Evolutionary conservation across 345 rosid genomes (phyloP), one percentile per base, ranked within the genome.

Genomic region (Tarenaya hassleriana): DNA sequence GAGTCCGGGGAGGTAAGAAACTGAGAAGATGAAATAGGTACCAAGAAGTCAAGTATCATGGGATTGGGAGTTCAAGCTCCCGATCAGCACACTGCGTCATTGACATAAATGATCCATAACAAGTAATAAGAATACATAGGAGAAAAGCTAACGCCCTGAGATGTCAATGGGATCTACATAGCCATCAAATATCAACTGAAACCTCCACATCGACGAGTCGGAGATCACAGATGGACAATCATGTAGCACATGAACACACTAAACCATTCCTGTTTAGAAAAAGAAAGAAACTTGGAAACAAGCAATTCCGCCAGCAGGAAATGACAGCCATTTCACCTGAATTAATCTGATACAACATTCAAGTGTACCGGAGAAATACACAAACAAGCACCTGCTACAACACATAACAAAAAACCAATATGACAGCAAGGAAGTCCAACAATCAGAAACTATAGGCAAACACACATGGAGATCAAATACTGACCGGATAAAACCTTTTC

Each of bases 311-410:
- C n/a, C n/a, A n/a, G n/a, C n/a, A 48, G 55, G 29, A 24, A 40
- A 27, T 10, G 15, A 47, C 38, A 41, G 29, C 39, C 39, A 42
- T 31, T 61, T 35, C 52, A 59, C 38, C 34, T 34, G 47, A 53
- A 15, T 40, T 34, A 53, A 39, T 29, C 34, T 54, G 11, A 54
- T 49, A 63, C 55, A 63, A 55, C 62, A 56, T 38, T 15, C 29
- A 31, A 41, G 24, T 16, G 47, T 14, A 15, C 20, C 17, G 13
- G 27, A n/a, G 33, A 18, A 1, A 51, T 8, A 16, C 41, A 21
- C 24, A 59, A 49, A 14, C 8, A 16, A 48, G 47, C 16, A 52
- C 16, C 37, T 40, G 39, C 15, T 41, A 39, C 42, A 53, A 42
- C 50, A 53, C 15, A 16, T 19, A 31, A 49, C 27, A 50, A 43